A percentile compares a stretch with the other conserved stretches of the same genome.
These are phyloP conservation scores for Baorangia bicolor DNA, from an alignment of 768 basidiomycete genomes.

Conservation along the genomic window DNA sequence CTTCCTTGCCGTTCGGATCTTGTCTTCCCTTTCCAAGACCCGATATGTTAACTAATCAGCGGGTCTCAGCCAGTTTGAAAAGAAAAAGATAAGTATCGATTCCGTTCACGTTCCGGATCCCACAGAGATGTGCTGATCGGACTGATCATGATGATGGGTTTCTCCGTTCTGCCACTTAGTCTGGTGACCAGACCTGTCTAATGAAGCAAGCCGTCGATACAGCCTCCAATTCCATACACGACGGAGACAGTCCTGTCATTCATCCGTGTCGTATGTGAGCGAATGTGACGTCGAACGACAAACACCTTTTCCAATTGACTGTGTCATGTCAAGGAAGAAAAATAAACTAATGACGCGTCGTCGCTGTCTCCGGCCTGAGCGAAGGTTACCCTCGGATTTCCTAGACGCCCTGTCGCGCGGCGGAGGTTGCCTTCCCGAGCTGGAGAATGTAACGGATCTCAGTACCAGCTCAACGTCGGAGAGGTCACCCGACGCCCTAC, in stretches of 20 bases:
- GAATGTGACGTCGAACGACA: background rate
- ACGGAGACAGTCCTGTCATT: background rate
- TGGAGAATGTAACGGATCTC: background rate
- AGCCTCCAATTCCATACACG: background rate
- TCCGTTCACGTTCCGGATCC: slow-evolving; percentile 2
- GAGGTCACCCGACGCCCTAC: background rate
- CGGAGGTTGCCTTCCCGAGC: background rate
- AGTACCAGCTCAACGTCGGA: background rate
- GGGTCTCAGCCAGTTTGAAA: background rate
- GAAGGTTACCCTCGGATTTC: background rate
- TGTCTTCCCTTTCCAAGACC: background rate
- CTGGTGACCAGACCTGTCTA: no score
- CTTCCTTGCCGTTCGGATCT: background rate
- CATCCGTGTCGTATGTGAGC: background rate
- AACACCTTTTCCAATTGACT: background rate
- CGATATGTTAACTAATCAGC: background rate
- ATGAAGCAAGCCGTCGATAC: no score
- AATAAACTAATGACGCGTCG: background rate
- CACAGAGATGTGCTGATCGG: background rate
- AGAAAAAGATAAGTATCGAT: background rate
- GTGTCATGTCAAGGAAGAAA: background rate
- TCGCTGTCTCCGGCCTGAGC: background rate
- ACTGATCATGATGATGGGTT: background rate
- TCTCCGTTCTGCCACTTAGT: no score
- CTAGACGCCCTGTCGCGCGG: background rate